These are phyloP conservation scores for Pythium vanterpoolii DNA, from an alignment of 352 stramenopile species.

Conservation along the genomic window DNA sequence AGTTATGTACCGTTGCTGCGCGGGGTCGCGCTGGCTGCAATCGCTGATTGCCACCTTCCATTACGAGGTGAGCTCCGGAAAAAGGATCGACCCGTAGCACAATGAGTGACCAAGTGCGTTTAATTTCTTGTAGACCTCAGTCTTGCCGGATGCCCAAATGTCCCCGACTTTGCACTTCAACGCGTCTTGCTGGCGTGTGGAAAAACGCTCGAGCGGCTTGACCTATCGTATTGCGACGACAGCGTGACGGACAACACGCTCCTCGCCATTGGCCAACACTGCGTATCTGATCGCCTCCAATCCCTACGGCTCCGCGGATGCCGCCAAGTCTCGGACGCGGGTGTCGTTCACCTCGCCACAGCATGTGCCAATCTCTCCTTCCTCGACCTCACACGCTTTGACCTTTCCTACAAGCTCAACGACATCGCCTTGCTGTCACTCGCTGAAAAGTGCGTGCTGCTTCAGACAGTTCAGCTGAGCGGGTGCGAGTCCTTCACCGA, in stretches of 20 bases:
- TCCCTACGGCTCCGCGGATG: constrained; percentile 78
- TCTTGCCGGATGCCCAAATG: constrained; percentile 71
- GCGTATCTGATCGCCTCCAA: constrained; percentile 34
- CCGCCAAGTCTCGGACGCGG: constrained; percentile 84
- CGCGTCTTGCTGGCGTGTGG: constrained; percentile 77
- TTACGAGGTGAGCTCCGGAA: constrained; percentile 38
- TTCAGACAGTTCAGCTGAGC: constrained; percentile 56
- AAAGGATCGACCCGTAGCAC: not conserved
- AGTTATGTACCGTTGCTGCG: constrained; percentile 51
- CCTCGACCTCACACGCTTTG: constrained; percentile 83
- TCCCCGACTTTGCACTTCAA: constrained; percentile 76
- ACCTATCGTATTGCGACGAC: constrained; percentile 73
- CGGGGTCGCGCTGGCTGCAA: constrained; percentile 44
- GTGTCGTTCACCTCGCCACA: constrained; percentile 72
- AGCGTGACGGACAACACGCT: constrained; percentile 82
- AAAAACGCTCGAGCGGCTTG: constrained; percentile 50
- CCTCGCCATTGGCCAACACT: constrained; percentile 61
- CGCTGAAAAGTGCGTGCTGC: constrained; percentile 45
- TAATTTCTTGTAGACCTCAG: constrained; percentile 33
- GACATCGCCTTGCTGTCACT: constrained; percentile 89
- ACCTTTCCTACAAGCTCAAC: constrained; percentile 90
- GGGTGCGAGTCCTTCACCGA: constrained; percentile 91
- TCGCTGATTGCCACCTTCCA: constrained; percentile 47
- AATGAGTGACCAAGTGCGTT: not conserved
- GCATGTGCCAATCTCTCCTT: constrained; percentile 54